Evolutionary conservation across 2,329 filamentous ascomycete species (phyloP).

Genomic region (Aspergillus phoenicis): DNA sequence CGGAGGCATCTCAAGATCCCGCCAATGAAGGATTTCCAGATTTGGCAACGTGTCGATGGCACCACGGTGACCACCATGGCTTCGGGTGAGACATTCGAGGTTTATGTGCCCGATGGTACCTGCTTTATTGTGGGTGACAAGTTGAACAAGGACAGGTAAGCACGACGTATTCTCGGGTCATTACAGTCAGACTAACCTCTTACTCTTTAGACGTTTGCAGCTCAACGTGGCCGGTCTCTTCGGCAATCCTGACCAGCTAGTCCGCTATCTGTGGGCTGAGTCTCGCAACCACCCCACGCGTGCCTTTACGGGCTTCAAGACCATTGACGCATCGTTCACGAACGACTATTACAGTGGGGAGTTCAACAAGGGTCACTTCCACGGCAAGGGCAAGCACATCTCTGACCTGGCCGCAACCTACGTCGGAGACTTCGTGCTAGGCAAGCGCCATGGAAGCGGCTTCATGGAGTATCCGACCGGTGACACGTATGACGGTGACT

Average conservation of each 20-base stretch:
- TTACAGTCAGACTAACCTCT: not conserved
- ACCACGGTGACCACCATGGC: conserved; percentile 39
- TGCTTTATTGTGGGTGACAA: conserved; percentile 48
- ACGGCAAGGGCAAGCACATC: conserved; percentile 59
- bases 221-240: conserved; percentile 40
- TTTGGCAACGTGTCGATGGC: conserved; percentile 48
- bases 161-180: conserved; percentile 11
- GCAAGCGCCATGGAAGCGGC: conserved; percentile 58
- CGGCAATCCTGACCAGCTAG: conserved; percentile 40
- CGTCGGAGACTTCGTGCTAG: conserved; percentile 56
- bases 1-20: conserved; percentile 43
- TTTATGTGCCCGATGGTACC: conserved; percentile 40
- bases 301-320: conserved; percentile 51
- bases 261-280: conserved; percentile 49
- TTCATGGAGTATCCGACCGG: conserved; percentile 60
- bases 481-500: conserved; percentile 52
- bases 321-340: conserved; percentile 56
- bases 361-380: conserved; percentile 52
- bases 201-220: conserved; percentile 31
- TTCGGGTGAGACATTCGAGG: conserved; percentile 39
- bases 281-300: conserved; percentile 50
- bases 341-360: conserved; percentile 60
- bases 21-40: conserved; percentile 43
- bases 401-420: conserved; percentile 59
- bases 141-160: conserved; percentile 42